phyloP scores from a whole-genome alignment of 2,329 filamentous ascomycete genomes.

The Fusarium oxysporum region DNA sequence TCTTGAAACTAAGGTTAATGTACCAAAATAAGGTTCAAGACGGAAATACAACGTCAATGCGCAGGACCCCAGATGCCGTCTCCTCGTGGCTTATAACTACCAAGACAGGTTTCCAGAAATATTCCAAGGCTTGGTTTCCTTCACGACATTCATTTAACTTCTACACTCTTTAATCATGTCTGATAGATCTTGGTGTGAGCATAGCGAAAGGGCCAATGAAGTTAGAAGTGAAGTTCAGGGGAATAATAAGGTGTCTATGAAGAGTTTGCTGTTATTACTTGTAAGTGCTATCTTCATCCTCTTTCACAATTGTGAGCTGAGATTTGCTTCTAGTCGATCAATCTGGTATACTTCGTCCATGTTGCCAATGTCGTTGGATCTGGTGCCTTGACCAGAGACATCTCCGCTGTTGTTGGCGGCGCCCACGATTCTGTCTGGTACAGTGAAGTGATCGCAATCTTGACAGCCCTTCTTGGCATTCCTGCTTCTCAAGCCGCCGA shows the following conservation, averaged over 20 bases:
- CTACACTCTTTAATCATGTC: background rate
- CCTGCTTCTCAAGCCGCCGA: background rate
- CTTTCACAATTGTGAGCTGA: background rate
- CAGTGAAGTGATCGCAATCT: background rate
- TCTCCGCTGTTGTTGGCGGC: background rate
- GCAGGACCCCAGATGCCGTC: background rate
- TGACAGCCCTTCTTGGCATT: background rate
- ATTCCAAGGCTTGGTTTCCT: background rate
- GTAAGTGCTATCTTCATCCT: background rate
- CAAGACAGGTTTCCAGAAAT: background rate
- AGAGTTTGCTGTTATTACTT: background rate
- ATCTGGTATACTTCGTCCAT: background rate
- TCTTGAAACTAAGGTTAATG: background rate
- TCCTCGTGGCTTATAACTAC: background rate
- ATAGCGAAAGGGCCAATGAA: background rate
- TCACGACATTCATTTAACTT: background rate
- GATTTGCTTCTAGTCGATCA: background rate
- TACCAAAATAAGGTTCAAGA: background rate
- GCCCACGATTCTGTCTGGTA: background rate
- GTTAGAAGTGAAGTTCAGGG: fast-evolving
- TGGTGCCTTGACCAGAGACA: background rate
- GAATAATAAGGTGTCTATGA: background rate
- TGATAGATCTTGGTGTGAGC: background rate
- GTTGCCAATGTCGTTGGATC: background rate
- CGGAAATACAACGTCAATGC: background rate